Percentiles rank a stretch among this genome's conserved stretches.
Conservation (phyloP, 495 filamentous ascomycete genomes). For the Glonium stellatum region DNA sequence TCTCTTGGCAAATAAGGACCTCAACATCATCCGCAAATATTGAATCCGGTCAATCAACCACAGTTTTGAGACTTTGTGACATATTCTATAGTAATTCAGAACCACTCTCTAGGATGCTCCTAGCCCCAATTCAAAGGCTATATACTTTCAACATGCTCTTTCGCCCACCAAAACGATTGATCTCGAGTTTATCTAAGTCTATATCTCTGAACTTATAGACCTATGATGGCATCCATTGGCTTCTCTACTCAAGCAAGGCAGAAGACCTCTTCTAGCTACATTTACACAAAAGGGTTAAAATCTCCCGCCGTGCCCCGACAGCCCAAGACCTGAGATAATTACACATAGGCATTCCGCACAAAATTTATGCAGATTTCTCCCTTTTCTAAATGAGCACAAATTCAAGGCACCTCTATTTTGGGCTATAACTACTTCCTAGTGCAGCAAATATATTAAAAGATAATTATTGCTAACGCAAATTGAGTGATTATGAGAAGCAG, state of each 20-base stretch:
- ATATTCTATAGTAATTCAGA: neutral
- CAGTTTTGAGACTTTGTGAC: no score
- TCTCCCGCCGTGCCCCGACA: neutral
- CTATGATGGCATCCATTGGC: neutral
- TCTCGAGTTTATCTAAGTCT: neutral
- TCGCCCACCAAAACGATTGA: neutral
- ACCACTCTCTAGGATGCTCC: neutral
- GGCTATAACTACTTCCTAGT: neutral
- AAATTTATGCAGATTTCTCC: neutral
- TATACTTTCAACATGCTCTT: neutral
- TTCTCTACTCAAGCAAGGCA: neutral
- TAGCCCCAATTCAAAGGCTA: neutral
- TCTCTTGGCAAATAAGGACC: no score
- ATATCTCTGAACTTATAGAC: neutral
- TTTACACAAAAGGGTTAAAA: neutral
- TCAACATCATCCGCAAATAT: no score
- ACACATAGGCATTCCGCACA: neutral
- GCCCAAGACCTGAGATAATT: neutral
- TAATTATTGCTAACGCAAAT: neutral
- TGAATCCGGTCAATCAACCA: no score
- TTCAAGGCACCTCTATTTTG: neutral
- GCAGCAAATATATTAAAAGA: neutral
- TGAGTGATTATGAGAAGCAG: neutral
- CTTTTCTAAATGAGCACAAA: neutral
- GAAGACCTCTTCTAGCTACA: neutral